phyloP scores from a whole-genome alignment of 805 yeast species.

The Candida tallmaniae region DNA sequence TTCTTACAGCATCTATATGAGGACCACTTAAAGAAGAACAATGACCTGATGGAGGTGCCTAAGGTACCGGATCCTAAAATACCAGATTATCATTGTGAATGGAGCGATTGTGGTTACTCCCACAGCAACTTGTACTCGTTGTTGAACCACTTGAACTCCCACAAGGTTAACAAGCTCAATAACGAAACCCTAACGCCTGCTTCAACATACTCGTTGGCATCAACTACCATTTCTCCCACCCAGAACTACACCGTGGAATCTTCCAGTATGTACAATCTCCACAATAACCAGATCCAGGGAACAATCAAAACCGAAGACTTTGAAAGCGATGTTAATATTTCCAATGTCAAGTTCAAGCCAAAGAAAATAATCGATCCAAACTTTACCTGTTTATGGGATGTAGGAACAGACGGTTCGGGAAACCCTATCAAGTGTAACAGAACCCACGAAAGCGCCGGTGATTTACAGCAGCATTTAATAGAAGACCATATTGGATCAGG shows the following conservation, averaged over 20 bases:
- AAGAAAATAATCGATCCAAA: constrained; percentile 19
- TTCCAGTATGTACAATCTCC: not conserved
- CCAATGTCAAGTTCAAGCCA: constrained; percentile 30
- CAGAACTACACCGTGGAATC: not conserved
- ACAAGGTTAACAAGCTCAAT: constrained; percentile 14
- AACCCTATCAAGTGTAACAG: constrained; percentile 44
- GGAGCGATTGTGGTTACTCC: constrained; percentile 66
- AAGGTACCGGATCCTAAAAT: too few species aligned
- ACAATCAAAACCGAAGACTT: not conserved
- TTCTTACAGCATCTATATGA: constrained; percentile 36
- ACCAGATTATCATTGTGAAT: too few species aligned
- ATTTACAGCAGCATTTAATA: constrained; percentile 67
- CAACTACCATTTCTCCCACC: not conserved
- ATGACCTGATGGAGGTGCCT: constrained; percentile 19
- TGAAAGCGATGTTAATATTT: constrained; percentile 20
- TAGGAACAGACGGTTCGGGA: constrained; percentile 25
- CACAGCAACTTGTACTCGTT: constrained; percentile 50
- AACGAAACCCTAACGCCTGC: constrained; percentile 3
- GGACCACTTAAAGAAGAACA: constrained; percentile 45
- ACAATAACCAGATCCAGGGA: too few species aligned
- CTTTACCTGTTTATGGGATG: constrained; percentile 45
- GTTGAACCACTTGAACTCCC: constrained; percentile 47
- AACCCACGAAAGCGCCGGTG: constrained; percentile 49
- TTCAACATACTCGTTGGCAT: constrained; percentile 1
- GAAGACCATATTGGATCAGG: constrained; percentile 71